Conservation (phyloP, 768 basidiomycete species). For the Lyophyllum shimeji region DNA sequence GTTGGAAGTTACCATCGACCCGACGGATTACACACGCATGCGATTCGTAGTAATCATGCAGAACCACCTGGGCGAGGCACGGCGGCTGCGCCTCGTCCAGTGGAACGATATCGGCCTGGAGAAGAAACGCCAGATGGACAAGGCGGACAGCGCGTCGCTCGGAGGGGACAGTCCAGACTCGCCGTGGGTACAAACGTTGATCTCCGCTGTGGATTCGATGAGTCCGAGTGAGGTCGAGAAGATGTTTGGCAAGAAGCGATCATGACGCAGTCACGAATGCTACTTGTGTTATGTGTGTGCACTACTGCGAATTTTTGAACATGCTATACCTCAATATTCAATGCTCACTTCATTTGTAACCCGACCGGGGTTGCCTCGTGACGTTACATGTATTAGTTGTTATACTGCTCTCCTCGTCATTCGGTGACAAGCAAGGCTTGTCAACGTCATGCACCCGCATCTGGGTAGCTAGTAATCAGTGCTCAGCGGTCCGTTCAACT, state of each 20-base stretch:
- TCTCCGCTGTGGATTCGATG: neutral
- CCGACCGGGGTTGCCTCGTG: too few relatives aligned
- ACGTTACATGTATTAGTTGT: too few relatives aligned
- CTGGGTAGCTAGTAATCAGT: too few relatives aligned
- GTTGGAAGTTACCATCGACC: conserved; percentile 12
- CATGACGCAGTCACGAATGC: neutral
- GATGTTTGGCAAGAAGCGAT: neutral
- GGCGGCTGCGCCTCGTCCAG: conserved; percentile 10
- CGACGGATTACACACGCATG: conserved; percentile 9
- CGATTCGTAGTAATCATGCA: conserved; percentile 7
- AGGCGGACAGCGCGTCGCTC: neutral
- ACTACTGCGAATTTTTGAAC: neutral
- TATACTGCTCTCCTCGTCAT: too few relatives aligned
- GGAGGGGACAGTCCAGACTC: neutral
- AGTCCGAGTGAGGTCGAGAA: neutral
- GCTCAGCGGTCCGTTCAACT: too few relatives aligned
- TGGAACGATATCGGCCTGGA: conserved; percentile 7
- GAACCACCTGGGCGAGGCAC: neutral
- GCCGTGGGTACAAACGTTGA: neutral
- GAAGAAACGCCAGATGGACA: neutral
- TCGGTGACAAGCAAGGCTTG: too few relatives aligned
- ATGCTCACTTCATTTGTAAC: neutral
- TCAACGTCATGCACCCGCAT: too few relatives aligned
- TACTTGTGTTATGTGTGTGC: neutral
- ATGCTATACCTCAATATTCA: neutral